Conservation (phyloP, 352 stramenopile genomes). For the Phytopythium ostracodes region DNA sequence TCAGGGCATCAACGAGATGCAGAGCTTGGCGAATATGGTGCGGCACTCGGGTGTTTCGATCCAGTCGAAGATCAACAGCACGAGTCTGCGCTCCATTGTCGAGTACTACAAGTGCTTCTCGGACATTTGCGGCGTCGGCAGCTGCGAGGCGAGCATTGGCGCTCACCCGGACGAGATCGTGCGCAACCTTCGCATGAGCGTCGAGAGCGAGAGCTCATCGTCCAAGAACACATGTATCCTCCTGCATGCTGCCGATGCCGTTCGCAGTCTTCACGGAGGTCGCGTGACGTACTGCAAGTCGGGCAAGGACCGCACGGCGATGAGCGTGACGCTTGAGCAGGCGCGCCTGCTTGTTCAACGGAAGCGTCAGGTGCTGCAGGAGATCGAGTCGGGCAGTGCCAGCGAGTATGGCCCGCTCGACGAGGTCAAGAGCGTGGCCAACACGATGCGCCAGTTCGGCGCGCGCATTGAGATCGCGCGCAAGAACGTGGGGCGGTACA, state of each 20-base stretch:
- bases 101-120: constrained; percentile 77
- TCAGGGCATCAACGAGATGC: constrained; percentile 93
- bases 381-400: constrained; percentile 45
- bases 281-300: constrained; percentile 97
- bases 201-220: constrained; percentile 69
- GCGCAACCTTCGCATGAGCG: constrained; percentile 53
- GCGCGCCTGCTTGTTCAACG: constrained; percentile 85
- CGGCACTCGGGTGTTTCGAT: constrained; percentile 76
- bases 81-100: constrained; percentile 61
- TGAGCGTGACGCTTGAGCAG: constrained; percentile 96
- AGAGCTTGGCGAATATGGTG: constrained; percentile 89
- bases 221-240: constrained; percentile 89
- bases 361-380: constrained; percentile 65
- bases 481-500: constrained; percentile 95
- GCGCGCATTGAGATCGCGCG: constrained; percentile 94
- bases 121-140: constrained; percentile 26
- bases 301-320: constrained; percentile 97
- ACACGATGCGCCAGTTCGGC: constrained; percentile 90
- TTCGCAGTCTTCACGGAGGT: constrained; percentile 90
- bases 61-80: constrained; percentile 81
- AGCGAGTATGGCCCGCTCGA: constrained; percentile 55
- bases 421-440: constrained; percentile 78
- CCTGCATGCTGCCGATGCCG: constrained; percentile 73
- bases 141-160: constrained; percentile 47
- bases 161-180: constrained; percentile 67